Evolutionary conservation across 805 yeast species (phyloP), one percentile per base, ranked within the genome.

Genomic region (Nakazawaea anatomiae): DNA sequence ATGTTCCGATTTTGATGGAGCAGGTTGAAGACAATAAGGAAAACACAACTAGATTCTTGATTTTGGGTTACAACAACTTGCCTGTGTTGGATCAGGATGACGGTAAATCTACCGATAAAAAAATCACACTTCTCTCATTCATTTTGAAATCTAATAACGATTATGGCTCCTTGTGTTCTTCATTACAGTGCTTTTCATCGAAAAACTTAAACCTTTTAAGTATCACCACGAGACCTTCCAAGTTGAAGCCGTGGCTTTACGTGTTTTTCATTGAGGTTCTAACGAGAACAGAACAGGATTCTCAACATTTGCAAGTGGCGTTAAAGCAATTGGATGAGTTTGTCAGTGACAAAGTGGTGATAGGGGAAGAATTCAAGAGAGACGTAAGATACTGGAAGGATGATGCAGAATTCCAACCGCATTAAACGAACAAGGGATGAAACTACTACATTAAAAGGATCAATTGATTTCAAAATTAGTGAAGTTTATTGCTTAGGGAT

Each of bases 1-100:
- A 74, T 1, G 75, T 84, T 9, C 83, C 84, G 1, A 75, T 89
- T 1, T 56, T 82, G 32, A 65, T 68, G 28, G 58, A 68, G 6
- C 76, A 79, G 53, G 78, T 94, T 46, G 94, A 91, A 60, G 96
- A 92, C 62, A 73, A 72, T 52, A 65, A 72, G 34, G 83, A 80
- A 29, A 92, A 92, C 64, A 88, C 96, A 5, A 92, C 99, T 1
- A 71, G 98, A 55, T 92, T 94, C 63, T 68, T 94, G 47, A 75
- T 89, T 0, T 67, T 91, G 42, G 82, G 86, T 35, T 68, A 71
- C 46, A 61, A 58, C 27, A 48, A 42, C 42, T 54, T 56, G 28
- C 64, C 62, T 7, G 44, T 43, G 11, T 36, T 38, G 40, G 47
- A 28, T 25, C 10, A 34, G 5, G 39, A 44, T 9, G 30, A 39